Base-by-base conservation (phyloP, 2,329 filamentous ascomycete species). In the Blumeria hordei region DNA sequence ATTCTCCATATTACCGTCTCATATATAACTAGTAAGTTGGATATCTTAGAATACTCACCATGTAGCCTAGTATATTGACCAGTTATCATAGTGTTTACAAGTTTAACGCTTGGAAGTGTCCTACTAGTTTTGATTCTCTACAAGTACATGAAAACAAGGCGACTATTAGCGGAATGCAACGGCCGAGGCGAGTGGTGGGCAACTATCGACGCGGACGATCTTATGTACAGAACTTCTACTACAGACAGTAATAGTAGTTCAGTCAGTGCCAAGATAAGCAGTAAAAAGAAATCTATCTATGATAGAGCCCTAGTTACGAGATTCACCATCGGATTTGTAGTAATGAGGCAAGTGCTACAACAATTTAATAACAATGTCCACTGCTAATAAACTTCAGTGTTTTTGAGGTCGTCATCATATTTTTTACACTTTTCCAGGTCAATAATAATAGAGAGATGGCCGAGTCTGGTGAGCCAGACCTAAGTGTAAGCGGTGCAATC, bases 251-350 rank as follows among this genome's bases (percentile, higher is more conserved):
- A 60, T 58, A 6, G 53, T 32, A 16, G 54, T 28, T 28, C 21
- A 53, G 11, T 58, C 58, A 9, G 56, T 36, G 1, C 49, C 45
- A 34, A 54, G 54, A 9, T 55, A 53, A 7, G 28, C 3, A 56
- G 37, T 18, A 57, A 54, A 11, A 60, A 60, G 28, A 56, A 60
- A 37, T 67, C 63, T 32, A 70, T 72, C 9, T 73, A 73, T 58
- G 70, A 73, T 58, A 65, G 63, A 43, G 72, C 70, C 65, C 64
- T 73, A 5, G 59, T 73, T 6, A 63, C 68, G 6, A 69, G 71
- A 9, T 73, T 73, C 58, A 67, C 67, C 1, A 65, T 73, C 11
- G 70, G 66, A 1, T 72, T 72, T 56, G 55, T 68, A 3, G 64
- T 70, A 10, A 59, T 73, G 44, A 63, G 59, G 62, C 64, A 58